These are phyloP conservation scores for Glycine tomentella DNA, from an alignment of 306 rosid genomes.

Conservation along the genomic window DNA sequence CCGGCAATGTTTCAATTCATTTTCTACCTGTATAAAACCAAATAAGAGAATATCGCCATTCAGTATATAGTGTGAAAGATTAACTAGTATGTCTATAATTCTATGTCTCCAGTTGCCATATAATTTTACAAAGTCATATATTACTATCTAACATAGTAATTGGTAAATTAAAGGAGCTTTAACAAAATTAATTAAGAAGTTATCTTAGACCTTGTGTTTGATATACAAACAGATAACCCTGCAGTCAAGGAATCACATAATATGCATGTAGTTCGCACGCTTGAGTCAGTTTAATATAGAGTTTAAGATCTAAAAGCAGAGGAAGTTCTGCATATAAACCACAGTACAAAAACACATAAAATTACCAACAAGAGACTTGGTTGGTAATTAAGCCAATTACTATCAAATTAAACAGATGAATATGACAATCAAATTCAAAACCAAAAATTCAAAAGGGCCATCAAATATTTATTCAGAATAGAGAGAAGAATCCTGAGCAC, in stretches of 20 bases:
- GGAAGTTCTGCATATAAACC: background rate
- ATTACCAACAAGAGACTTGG: too few relatives aligned
- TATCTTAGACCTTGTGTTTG: too few relatives aligned
- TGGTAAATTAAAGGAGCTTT: too few relatives aligned
- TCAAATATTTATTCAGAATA: background rate
- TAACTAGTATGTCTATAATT: too few relatives aligned
- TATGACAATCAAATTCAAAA: background rate
- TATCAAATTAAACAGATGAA: constrained; percentile 17
- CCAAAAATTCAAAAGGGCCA: constrained; percentile 3
- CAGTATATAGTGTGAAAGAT: background rate
- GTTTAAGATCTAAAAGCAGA: background rate
- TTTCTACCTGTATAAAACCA: constrained; percentile 61
- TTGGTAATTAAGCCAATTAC: background rate
- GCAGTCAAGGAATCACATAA: too few relatives aligned
- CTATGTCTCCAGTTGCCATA: too few relatives aligned
- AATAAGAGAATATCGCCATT: constrained; percentile 20
- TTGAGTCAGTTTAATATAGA: too few relatives aligned
- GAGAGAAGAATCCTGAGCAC: background rate
- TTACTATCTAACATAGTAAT: too few relatives aligned
- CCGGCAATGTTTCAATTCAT: constrained; percentile 62
- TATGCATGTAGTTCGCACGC: too few relatives aligned
- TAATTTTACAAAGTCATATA: too few relatives aligned
- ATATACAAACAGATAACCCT: too few relatives aligned
- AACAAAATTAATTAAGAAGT: too few relatives aligned
- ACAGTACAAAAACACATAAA: background rate